Evolutionary conservation across 495 filamentous ascomycete species (phyloP), one percentile per base, ranked within the genome.

Genomic region (Aspergillus homomorphus): DNA sequence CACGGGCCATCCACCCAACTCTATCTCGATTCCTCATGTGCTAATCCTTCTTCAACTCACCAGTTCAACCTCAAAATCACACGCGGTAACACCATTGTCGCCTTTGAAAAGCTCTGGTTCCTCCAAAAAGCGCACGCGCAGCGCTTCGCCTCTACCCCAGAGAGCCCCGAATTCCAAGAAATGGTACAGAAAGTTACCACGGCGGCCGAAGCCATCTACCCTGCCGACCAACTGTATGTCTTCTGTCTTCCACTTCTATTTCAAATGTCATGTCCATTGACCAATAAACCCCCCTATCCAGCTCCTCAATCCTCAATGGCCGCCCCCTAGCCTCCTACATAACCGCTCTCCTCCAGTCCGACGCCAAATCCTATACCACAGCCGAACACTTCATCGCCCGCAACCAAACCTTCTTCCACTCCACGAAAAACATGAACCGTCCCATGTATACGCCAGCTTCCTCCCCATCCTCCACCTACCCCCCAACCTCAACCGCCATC

Each of bases 1-100:
- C 30, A n/a, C n/a, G n/a, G n/a, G n/a, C n/a, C n/a, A n/a, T n/a
- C n/a, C n/a, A n/a, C n/a, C n/a, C n/a, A n/a, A n/a, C n/a, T n/a
- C n/a, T n/a, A n/a, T n/a, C n/a, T n/a, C n/a, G n/a, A n/a, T n/a
- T n/a, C n/a, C n/a, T n/a, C n/a, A n/a, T n/a, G n/a, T n/a, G n/a
- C n/a, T n/a, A n/a, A n/a, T n/a, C n/a, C n/a, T n/a, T n/a, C n/a
- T n/a, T n/a, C n/a, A 63, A 23, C 38, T 28, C 10, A 51, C 42
- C 48, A 87, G 83, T 96, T 97, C 66, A 82, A 84, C 58, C 75
- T 94, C 59, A 87, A 88, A 64, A 92, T 96, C 68, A 97, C 90
- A 15, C 87, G 85, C 59, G 93, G 94, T 9, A 91, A 98, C 72
- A 88, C 90, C n/a, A 84, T 85, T 12, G 89, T 96, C 22, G 82